Base-by-base conservation (phyloP, 163 green algal species). In the Chlorella variabilis region DNA sequence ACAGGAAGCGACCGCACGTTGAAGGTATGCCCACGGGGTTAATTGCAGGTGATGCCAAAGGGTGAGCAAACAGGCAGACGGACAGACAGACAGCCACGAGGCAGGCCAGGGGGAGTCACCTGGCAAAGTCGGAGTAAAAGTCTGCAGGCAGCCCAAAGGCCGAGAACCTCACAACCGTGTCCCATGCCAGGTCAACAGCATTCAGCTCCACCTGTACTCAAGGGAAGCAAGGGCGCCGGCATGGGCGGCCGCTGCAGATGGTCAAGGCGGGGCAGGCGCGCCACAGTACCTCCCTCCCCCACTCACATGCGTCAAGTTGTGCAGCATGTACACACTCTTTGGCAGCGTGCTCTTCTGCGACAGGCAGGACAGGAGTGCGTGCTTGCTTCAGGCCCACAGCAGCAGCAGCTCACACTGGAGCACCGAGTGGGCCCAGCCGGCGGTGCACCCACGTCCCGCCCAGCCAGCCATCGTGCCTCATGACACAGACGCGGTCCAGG, bases 101-200 rank as follows among this genome's bases (percentile, higher is more conserved):
- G n/a, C n/a, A n/a, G n/a, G 45, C 11, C 27, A 41, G 11, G 45
- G 45, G 11, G 45, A 15, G 58, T 8, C 70, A 80, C 79, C 70
- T 77, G 83, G 91, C 92, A 91, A 98, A 98, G 81, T 98, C 94
- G 33, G 84, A 70, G 56, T 94, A 98, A 63, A 98, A 98, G 3
- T 63, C 67, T 25, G 80, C 7, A 0, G 88, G 85, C 59, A 94
- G 87, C 5, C 56, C 27, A 3, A 93, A 81, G 25, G 49, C 36
- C 1, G 95, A 92, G 81, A 98, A 98, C 25, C 95, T 90, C 17
- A 90, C 92, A 2, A 97, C 90, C 3, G 95, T 98, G 85, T 98
- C 94, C 94, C 91, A 97, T 36, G 96, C 96, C 36, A 99, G 88
- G 83, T 98, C 93, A 13, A 98, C 95, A 20, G 95, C 93, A 75